Conservation (phyloP, 352 stramenopile species). For the Peronospora destructor region DNA sequence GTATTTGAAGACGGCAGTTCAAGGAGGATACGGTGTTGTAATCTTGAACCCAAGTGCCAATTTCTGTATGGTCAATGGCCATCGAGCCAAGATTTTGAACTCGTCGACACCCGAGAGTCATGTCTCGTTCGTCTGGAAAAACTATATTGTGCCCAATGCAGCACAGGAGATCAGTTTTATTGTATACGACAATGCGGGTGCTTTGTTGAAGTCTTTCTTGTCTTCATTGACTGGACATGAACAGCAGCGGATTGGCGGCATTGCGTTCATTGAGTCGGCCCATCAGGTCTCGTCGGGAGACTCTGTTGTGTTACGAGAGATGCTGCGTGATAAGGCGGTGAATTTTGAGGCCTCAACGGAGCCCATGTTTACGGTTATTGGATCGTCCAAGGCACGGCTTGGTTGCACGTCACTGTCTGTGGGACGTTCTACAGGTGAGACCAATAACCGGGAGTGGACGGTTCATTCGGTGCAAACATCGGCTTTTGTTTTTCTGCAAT, state of each 20-base stretch:
- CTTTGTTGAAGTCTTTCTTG: conserved; percentile 71
- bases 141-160: conserved; percentile 75
- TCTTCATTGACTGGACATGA: conserved; percentile 48
- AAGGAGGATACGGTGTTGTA: conserved; percentile 76
- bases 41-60: conserved; percentile 84
- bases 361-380: conserved; percentile 81
- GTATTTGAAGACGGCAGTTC: conserved; percentile 81
- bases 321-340: conserved; percentile 64
- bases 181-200: conserved; percentile 58
- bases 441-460: conserved; percentile 73
- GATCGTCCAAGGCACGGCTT: conserved; percentile 58
- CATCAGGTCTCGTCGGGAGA: conserved; percentile 64
- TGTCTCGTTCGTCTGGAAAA: conserved; percentile 80
- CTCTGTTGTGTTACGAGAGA: conserved; percentile 37
- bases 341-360: conserved; percentile 81
- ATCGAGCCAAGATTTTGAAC: conserved; percentile 78
- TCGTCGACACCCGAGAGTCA: conserved; percentile 71
- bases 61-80: conserved; percentile 66
- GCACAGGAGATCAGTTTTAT: conserved; percentile 84
- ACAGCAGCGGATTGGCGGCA: conserved; percentile 56
- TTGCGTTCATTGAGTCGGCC: conserved; percentile 82
- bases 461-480: conserved; percentile 84
- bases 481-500: conserved; percentile 82
- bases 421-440: conserved; percentile 57
- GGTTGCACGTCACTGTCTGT: conserved; percentile 76